phyloP scores from a whole-genome alignment of 164 flowering plant genomes.

The Stephania cephalantha region DNA sequence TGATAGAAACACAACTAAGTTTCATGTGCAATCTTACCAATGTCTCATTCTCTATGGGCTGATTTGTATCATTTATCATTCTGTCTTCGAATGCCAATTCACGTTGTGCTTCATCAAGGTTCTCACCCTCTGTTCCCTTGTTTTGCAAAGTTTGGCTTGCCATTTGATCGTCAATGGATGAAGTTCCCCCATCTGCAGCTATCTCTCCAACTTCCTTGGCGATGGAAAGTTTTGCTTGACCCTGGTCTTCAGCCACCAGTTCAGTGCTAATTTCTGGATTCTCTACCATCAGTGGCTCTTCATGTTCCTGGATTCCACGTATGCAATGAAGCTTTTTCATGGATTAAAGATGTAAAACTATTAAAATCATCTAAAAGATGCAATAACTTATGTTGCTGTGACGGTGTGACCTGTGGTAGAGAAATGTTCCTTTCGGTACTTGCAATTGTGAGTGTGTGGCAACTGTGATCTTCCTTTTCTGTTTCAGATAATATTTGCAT shows the following conservation, averaged over 20 bases:
- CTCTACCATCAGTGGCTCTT: constrained; percentile 12
- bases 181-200: constrained; percentile 9
- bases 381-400: neutral
- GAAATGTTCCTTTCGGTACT: neutral
- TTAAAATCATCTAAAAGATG: neutral
- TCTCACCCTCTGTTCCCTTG: constrained; percentile 6
- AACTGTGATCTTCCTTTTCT: neutral
- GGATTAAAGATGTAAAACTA: neutral
- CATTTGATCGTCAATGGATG: constrained; percentile 10
- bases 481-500: constrained; percentile 11
- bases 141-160: constrained; percentile 11
- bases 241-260: constrained; percentile 12
- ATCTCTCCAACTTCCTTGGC: constrained; percentile 9
- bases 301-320: constrained; percentile 16
- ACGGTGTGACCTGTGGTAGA: constrained; percentile 16
- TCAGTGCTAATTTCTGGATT: constrained; percentile 13
- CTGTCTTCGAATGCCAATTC: constrained; percentile 6
- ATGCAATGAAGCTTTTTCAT: neutral
- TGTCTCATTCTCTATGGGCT: constrained; percentile 13
- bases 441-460: neutral
- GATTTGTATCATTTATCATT: constrained; percentile 15
- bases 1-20: neutral
- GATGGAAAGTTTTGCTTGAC: neutral
- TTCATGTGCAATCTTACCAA: constrained; percentile 20
- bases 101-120: constrained; percentile 11